Percentiles rank a stretch among this genome's conserved stretches.
These are phyloP conservation scores for Basidiobolus meristosporus DNA, from an alignment of 371 early-diverging fungal species.

Conservation along the genomic window DNA sequence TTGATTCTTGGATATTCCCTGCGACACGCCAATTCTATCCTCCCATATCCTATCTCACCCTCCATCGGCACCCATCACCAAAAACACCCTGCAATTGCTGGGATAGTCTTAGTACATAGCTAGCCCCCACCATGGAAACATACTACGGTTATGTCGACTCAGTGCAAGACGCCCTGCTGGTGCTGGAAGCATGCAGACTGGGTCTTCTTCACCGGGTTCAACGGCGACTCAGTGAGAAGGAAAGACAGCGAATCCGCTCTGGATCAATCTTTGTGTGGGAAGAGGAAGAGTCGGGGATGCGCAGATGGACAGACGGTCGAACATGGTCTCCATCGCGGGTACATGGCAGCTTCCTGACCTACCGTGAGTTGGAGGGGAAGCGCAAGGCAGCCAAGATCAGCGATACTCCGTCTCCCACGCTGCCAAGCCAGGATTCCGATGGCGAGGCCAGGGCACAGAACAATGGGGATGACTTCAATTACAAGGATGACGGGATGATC, in stretches of 20 bases:
- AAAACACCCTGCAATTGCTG: no score
- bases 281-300: constrained; percentile 73
- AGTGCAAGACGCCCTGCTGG: constrained; percentile 48
- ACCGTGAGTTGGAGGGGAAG: constrained; percentile 64
- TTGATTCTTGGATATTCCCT: no score
- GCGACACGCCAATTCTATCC: no score
- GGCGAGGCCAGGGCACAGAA: neutral
- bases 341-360: constrained; percentile 59
- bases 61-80: no score
- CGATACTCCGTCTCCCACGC: constrained; percentile 10
- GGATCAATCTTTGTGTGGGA: constrained; percentile 79
- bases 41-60: no score
- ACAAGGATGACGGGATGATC: constrained; percentile 51
- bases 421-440: neutral
- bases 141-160: constrained; percentile 51
- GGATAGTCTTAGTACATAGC: no score
- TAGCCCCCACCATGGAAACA: no score
- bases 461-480: neutral
- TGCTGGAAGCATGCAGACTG: constrained; percentile 57
- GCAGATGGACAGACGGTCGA: constrained; percentile 81
- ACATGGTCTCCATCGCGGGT: constrained; percentile 76
- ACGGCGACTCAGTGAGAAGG: constrained; percentile 56
- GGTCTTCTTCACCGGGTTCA: constrained; percentile 35
- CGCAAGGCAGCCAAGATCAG: constrained; percentile 34
- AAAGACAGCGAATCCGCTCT: constrained; percentile 52